Evolutionary conservation across 495 filamentous ascomycete species (phyloP).

Genomic region (Trichocladium uniseriatum): DNA sequence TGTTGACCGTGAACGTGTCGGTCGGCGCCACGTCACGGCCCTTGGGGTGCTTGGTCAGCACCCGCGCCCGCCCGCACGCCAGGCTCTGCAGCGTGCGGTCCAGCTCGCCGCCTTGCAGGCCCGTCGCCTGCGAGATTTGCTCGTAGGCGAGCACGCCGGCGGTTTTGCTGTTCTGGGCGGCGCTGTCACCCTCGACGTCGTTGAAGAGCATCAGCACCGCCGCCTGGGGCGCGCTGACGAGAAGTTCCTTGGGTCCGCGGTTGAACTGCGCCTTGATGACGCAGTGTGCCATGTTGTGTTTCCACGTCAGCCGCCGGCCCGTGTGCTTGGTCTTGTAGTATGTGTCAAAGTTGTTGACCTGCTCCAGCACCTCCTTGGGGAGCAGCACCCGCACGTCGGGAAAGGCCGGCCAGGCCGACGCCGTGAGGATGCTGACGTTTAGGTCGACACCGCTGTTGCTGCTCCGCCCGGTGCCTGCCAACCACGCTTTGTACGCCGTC

Average conservation of each 20-base stretch:
- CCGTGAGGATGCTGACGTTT: conserved; percentile 74
- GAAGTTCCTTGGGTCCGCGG: conserved; percentile 71
- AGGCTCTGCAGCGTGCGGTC: conserved; percentile 88
- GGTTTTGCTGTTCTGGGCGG: conserved; percentile 18
- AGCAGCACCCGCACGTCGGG: conserved; percentile 69
- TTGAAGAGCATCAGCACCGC: conserved; percentile 93
- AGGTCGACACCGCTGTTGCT: conserved; percentile 59
- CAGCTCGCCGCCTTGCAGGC: conserved; percentile 60
- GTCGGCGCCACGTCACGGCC: conserved; percentile 65
- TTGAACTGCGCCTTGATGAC: conserved; percentile 70
- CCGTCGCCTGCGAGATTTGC: conserved; percentile 60
- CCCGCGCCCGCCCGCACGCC: conserved; percentile 77
- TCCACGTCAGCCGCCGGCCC: conserved; percentile 81
- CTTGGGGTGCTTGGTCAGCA: conserved; percentile 80
- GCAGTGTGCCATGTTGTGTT: conserved; percentile 81
- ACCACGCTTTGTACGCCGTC: conserved; percentile 54
- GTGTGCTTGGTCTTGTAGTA: conserved; percentile 83
- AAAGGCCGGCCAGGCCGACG: conserved; percentile 87
- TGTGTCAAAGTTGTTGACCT: conserved; percentile 62
- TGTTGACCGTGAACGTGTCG: conserved; percentile 77
- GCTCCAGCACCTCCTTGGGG: conserved; percentile 57
- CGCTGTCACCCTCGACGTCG: conserved; percentile 39
- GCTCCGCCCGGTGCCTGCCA: conserved; percentile 37
- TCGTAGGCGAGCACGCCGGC: conserved; percentile 50
- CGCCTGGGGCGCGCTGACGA: conserved; percentile 83